Conservation (phyloP, 306 rosid species). For the Dalbergia cochinchinensis region DNA sequence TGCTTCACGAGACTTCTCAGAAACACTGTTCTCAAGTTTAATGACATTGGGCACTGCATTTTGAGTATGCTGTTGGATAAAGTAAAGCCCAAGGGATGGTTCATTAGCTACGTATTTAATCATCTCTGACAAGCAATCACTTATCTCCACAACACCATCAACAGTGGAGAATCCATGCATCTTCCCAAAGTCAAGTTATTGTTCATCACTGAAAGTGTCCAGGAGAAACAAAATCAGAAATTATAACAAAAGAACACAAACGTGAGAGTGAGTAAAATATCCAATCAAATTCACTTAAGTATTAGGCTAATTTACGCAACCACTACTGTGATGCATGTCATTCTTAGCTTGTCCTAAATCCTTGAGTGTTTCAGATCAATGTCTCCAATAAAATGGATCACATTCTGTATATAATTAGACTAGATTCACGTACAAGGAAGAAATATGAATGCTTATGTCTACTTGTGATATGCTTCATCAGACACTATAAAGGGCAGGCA, state of each 20-base stretch:
- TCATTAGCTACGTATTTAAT: constrained; percentile 84
- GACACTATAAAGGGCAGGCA: too few species aligned
- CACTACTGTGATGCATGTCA: constrained; percentile 8
- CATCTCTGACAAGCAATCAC: constrained; percentile 81
- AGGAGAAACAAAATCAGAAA: constrained; percentile 48
- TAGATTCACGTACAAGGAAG: background rate
- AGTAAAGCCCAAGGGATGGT: constrained; percentile 91
- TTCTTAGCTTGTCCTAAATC: background rate
- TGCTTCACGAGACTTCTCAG: constrained; percentile 66
- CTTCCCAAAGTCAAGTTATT: constrained; percentile 61
- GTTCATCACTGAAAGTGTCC: constrained; percentile 68
- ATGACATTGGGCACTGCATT: constrained; percentile 81
- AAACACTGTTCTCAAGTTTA: constrained; percentile 60
- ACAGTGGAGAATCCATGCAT: constrained; percentile 86
- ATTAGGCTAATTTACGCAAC: constrained; percentile 16
- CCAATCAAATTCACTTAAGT: constrained; percentile 14
- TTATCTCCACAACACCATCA: constrained; percentile 92
- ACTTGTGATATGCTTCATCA: constrained; percentile 9
- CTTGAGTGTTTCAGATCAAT: background rate
- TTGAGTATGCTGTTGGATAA: constrained; percentile 84
- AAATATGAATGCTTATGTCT: background rate
- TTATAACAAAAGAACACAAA: constrained; percentile 20
- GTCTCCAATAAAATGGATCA: constrained; percentile 15
- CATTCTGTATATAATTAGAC: background rate
- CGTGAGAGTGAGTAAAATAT: constrained; percentile 17